phyloP scores from a whole-genome alignment of 352 stramenopile genomes.

The Phytopythium oedochilum region DNA sequence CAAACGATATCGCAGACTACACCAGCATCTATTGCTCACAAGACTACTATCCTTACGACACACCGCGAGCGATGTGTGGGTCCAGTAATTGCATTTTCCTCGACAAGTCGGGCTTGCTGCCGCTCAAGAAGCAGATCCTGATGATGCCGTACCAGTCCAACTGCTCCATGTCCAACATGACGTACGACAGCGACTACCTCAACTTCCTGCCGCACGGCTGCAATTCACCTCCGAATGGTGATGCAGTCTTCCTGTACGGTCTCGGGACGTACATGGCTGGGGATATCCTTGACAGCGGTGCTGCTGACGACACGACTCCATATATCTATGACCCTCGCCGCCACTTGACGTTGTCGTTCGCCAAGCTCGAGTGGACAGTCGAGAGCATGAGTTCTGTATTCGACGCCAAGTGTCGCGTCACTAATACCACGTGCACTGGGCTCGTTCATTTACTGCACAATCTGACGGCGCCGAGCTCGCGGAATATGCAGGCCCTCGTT shows the following conservation, averaged over 20 bases:
- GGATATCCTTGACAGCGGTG: conserved; percentile 10
- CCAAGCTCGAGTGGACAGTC: conserved; percentile 25
- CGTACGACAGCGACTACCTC: conserved; percentile 26
- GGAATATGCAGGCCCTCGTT: conserved; percentile 14
- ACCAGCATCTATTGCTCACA: conserved; percentile 11
- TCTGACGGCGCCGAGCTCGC: conserved; percentile 1
- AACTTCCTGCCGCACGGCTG: conserved; percentile 28
- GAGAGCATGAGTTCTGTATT: conserved; percentile 24
- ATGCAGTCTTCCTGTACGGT: conserved; percentile 34
- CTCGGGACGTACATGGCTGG: conserved; percentile 22
- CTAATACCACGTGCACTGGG: conserved; percentile 13
- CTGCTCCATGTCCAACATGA: conserved; percentile 27
- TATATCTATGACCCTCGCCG: conserved; percentile 20
- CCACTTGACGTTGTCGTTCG: conserved; percentile 28
- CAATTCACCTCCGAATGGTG: conserved; percentile 3
- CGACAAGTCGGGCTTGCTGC: conserved; percentile 23
- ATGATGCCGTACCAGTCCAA: conserved; percentile 34
- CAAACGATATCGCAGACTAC: neutral
- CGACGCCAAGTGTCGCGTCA: conserved; percentile 17
- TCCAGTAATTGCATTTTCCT: conserved; percentile 32
- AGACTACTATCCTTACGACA: conserved; percentile 19
- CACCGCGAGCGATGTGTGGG: conserved; percentile 20
- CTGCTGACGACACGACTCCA: neutral
- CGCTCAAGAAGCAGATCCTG: conserved; percentile 30
- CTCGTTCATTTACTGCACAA: conserved; percentile 20